Conservation (phyloP, 2,329 filamentous ascomycete species). For the Mycosphaerelloides madeirae region DNA sequence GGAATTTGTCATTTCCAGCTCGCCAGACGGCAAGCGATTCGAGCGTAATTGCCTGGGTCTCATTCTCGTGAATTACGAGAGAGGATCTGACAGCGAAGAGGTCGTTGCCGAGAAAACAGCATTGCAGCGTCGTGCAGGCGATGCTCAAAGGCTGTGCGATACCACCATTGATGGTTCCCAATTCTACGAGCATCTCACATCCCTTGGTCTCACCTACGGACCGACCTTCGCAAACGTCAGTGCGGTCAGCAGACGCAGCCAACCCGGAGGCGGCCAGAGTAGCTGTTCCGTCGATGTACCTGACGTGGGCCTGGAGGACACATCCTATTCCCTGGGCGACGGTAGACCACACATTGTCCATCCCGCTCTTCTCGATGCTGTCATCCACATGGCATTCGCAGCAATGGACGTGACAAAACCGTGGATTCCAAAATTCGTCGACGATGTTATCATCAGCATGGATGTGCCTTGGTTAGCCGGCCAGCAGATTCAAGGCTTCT, state of each 20-base stretch:
- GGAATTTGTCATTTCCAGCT: conserved; percentile 6
- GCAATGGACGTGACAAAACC: no score
- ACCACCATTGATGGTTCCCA: background rate
- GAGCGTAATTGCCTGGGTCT: conserved; percentile 1
- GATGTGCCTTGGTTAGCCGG: no score
- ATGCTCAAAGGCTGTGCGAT: conserved; percentile 1
- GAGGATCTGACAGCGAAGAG: no score
- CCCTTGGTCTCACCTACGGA: conserved; percentile 16
- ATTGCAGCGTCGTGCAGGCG: background rate
- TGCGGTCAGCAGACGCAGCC: background rate
- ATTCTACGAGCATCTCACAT: conserved; percentile 8
- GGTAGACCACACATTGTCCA: conserved; percentile 52
- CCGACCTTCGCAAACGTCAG: conserved; percentile 4
- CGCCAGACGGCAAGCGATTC: conserved; percentile 4
- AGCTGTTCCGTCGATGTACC: no score
- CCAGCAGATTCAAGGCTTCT: no score
- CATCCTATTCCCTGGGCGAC: no score
- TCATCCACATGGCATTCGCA: background rate
- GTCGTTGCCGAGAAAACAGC: background rate
- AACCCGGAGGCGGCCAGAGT: no score
- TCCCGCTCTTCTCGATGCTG: conserved; percentile 46
- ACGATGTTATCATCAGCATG: background rate
- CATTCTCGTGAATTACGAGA: conserved; percentile 5
- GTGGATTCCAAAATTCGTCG: no score
- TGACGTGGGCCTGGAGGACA: no score